Evolutionary conservation across 805 yeast genomes (phyloP), one percentile per base, ranked within the genome.

Genomic region (Metschnikowia cerradonensis): DNA sequence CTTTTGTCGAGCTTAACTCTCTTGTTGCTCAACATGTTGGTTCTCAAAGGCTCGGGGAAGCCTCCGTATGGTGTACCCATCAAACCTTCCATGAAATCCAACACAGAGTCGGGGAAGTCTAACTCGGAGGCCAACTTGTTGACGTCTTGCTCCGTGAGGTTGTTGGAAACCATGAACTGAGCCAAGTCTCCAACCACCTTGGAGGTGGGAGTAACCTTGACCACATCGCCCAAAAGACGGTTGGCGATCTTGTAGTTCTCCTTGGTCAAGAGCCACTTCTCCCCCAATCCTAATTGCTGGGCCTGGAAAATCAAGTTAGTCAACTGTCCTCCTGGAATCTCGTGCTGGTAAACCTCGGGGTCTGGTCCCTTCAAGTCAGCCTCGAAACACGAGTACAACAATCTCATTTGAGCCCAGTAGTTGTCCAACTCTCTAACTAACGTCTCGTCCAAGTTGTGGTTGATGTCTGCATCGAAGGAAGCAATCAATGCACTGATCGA

Each of bases 21-120:
- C 84, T 90, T 90, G 69, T 91, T 95, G 64, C 84, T 83, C 65
- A 94, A 82, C 56, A 94, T 81, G 70, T 91, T 89, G 37, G 96
- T 79, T 75, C 99, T 85, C 72, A 94, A 79, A 37, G 99, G 99
- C 75, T 94, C 99, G 53, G 99, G 99, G 96, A 94, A 94, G 7
- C 99, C 99, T 60, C 99, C 99, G 68, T 89, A 90, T 65, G 99
- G 99, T 60, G 94, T 94, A 68, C 99, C 99, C 88, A 94, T 94
- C 69, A 94, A 81, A 63, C 99, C 99, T 78, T 94, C 96, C 81
- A 94, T 90, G 82, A 94, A 94, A 73, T 94, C 99, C 68, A 94
- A 80, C 15, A 94, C 97, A 19, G 98, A 92, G 67, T 88, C 97
- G 56, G 99, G 99, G 96, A 94, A 92, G 73, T 94, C 99, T 62